These are phyloP conservation scores for Yamagishiella unicocca DNA, from an alignment of 139 green algal genomes.

Conservation along the genomic window DNA sequence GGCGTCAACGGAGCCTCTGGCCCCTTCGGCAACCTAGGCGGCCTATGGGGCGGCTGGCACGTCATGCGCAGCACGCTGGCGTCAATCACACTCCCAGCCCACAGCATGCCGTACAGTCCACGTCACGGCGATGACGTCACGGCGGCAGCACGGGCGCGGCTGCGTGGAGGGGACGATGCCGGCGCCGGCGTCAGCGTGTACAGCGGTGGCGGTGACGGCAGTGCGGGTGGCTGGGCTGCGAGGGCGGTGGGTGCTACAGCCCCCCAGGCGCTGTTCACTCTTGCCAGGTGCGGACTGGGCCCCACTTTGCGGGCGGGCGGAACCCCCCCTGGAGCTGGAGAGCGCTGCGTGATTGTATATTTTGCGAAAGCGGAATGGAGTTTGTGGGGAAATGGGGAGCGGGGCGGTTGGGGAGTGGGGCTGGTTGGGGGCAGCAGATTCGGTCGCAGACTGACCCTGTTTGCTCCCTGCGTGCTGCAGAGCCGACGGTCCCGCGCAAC, in stretches of 20 bases:
- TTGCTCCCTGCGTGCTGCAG: too few relatives aligned
- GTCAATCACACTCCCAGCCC: neutral
- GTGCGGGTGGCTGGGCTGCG: neutral
- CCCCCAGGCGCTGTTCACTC: conserved; percentile 8
- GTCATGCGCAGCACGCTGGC: conserved; percentile 21
- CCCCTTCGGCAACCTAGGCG: too few relatives aligned
- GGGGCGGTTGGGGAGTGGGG: too few relatives aligned
- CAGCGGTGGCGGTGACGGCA: neutral
- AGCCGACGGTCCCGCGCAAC: neutral
- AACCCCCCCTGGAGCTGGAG: too few relatives aligned
- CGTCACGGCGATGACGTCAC: too few relatives aligned
- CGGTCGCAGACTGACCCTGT: too few relatives aligned
- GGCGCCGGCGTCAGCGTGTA: neutral
- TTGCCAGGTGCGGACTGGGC: too few relatives aligned
- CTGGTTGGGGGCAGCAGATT: too few relatives aligned
- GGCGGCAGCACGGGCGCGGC: neutral
- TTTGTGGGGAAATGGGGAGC: too few relatives aligned
- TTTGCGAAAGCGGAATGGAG: too few relatives aligned
- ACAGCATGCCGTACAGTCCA: neutral
- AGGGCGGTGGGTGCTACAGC: neutral
- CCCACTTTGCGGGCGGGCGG: too few relatives aligned
- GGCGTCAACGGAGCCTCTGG: neutral
- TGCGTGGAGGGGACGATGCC: neutral
- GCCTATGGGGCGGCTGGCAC: neutral
- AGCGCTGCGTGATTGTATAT: too few relatives aligned